Evolutionary conservation across 2,329 filamentous ascomycete genomes (phyloP), one percentile per base, ranked within the genome.

Genomic region (Graphilbum fragrans): DNA sequence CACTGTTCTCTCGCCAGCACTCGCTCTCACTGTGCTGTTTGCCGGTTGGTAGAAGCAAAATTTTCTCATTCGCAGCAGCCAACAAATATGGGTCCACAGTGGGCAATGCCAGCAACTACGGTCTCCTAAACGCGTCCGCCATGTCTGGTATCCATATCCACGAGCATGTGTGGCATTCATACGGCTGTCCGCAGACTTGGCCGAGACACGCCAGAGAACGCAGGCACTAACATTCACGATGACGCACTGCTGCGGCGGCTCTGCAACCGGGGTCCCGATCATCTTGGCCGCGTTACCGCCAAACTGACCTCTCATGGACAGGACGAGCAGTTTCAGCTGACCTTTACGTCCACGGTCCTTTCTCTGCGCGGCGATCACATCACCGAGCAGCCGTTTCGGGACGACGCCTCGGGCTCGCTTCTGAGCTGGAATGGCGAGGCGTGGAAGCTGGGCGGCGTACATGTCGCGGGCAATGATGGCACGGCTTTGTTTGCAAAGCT

Each of bases 381-480:
- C 38, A 75, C 80, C 7, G 57, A 63, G 27, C 92, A 96, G 58
- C 92, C 92, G 2, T 71, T 94, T 4, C 58, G 71, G 34, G 73
- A 82, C 49, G 31, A 55, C 3, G 47, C 51, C 0, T 70, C 70
- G 0, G 68, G 70, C 4, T 86, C 81, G 1, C 66, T 85, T 1
- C 68, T 98, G 2, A 95, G 90, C 69, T 98, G 92, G 92, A 98
- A 98, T 55, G 92, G 92, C 35, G 92, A 98, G 58, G 90, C 87
- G 1, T 98, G 92, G 92, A 80, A 73, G 43, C 69, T 94, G 38
- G 62, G 60, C 9, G 70, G 69, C 27, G 52, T 69, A 10, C 52
- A 58, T 1, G 66, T 94, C n/a, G 44, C 54, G 6, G 83, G 78
- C 43, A 95, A 94, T 55, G 92, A 98, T 60, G 84, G 84, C 3